Conservation (phyloP, 345 rosid species). For the Citrus maxima region DNA sequence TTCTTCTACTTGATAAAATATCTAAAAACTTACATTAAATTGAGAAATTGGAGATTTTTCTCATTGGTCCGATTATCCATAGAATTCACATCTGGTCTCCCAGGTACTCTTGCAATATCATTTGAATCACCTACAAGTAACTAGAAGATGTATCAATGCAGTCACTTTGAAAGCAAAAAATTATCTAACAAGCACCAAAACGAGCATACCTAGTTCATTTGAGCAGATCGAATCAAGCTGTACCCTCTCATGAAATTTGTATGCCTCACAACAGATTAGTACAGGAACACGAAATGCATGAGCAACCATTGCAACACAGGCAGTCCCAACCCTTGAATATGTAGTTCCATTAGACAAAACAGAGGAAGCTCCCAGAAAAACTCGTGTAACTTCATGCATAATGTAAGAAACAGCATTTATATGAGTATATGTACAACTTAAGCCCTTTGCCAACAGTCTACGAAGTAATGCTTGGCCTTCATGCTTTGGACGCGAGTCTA, state of each 20-base stretch:
- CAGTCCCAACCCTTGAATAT: slow-evolving; percentile 72
- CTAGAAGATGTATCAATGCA: not conserved
- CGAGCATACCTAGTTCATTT: slow-evolving; percentile 66
- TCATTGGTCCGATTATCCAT: slow-evolving; percentile 34
- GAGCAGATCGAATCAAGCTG: slow-evolving; percentile 79
- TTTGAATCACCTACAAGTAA: slow-evolving; percentile 58
- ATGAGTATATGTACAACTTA: slow-evolving; percentile 71
- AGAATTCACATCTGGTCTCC: slow-evolving; percentile 34
- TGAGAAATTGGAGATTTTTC: slow-evolving; percentile 62
- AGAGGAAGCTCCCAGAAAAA: slow-evolving; percentile 72
- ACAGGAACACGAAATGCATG: slow-evolving; percentile 65
- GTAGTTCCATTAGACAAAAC: slow-evolving; percentile 75
- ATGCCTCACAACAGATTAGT: slow-evolving; percentile 77
- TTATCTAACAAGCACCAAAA: not conserved
- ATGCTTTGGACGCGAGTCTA: slow-evolving; percentile 67
- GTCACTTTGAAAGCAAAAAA: not conserved
- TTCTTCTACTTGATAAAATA: not conserved
- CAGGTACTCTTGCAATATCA: slow-evolving; percentile 43
- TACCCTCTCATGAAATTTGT: slow-evolving; percentile 85
- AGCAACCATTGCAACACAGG: slow-evolving; percentile 81
- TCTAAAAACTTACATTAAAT: slow-evolving; percentile 48
- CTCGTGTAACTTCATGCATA: slow-evolving; percentile 68
- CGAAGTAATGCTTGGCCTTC: slow-evolving; percentile 68
- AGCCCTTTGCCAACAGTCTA: slow-evolving; percentile 56
- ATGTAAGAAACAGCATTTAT: slow-evolving; percentile 70